Evolutionary conservation across 345 rosid genomes (phyloP), one percentile per base, ranked within the genome.

Genomic region (Anastatica hierochuntica): DNA sequence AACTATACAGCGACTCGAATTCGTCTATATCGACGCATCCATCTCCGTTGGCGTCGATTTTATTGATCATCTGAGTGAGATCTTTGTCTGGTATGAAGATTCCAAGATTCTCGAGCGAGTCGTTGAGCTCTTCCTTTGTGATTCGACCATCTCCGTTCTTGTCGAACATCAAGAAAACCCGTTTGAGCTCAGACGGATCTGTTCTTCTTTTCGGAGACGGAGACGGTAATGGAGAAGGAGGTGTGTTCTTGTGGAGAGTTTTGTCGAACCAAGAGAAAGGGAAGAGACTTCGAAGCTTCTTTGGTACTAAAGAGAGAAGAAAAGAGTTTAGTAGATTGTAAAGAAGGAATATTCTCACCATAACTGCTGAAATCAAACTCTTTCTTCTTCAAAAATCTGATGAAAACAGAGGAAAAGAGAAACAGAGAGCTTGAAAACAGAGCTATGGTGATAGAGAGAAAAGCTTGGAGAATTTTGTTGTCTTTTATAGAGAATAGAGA

Each of bases 71-170:
- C n/a, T 59, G 74, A 33, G 49, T 49, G 0, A 70, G 34, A 5
- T 70, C 74, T 23, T 53, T 48, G 27, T 70, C 63, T 17, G 71
- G 63, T 29, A 70, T 59, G 59, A 58, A 70, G 58, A 70, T 70
- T 40, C 63, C 74, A 2, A 64, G 63, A 56, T 70, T 70, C 58
- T 65, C 70, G 1, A 70, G 10, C 2, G 74, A 70, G 8, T 64
- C 67, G 42, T 48, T 70, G 58, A 70, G 62, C 13, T 70, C 71
- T 39, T 43, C 47, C 23, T 71, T 71, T n/a, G 71, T 71, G 54
- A 71, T 60, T 2, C 67, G 8, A 19, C 71, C 71, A 47, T 71
- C 75, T 2, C 56, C 51, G 53, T 71, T 71, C 43, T 59, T 55
- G 71, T 71, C 71, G 35, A 71, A 71, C 55, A 61, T 65, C 10